Evolutionary conservation across 2,329 filamentous ascomycete genomes (phyloP).

Genomic region (Rutstroemia sp.): DNA sequence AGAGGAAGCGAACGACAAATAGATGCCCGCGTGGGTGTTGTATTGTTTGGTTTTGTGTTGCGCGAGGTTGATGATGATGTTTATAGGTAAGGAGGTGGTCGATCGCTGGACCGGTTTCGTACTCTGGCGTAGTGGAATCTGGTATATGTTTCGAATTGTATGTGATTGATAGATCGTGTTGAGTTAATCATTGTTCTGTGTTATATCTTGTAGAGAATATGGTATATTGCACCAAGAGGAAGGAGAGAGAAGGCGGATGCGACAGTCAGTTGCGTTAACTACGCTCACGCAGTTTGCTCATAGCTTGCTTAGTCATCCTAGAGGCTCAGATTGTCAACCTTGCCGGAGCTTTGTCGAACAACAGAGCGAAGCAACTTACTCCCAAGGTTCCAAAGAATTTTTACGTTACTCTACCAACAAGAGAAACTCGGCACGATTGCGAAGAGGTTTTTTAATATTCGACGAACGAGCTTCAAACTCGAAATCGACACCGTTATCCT

Average conservation of each 20-base stretch:
- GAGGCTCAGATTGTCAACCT: background rate
- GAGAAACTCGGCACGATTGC: background rate
- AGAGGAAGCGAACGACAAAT: background rate
- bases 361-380: background rate
- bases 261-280: background rate
- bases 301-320: background rate
- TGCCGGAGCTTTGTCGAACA: background rate
- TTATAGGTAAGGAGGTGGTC: constrained; percentile 18
- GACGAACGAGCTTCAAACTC: too few species aligned
- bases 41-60: background rate
- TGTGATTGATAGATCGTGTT: constrained; percentile 15
- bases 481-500: too few species aligned
- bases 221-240: constrained; percentile 5
- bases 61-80: background rate
- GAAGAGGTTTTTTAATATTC: background rate
- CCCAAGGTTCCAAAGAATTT: background rate
- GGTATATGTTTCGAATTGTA: constrained; percentile 13
- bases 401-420: background rate
- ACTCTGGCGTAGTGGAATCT: constrained; percentile 14
- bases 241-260: background rate
- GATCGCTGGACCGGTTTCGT: constrained; percentile 17
- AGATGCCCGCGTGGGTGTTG: background rate
- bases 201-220: constrained; percentile 10
- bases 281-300: background rate
- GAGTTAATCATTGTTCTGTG: constrained; percentile 25